Conservation (phyloP, 495 filamentous ascomycete genomes). For the Penicillium arizonense region DNA sequence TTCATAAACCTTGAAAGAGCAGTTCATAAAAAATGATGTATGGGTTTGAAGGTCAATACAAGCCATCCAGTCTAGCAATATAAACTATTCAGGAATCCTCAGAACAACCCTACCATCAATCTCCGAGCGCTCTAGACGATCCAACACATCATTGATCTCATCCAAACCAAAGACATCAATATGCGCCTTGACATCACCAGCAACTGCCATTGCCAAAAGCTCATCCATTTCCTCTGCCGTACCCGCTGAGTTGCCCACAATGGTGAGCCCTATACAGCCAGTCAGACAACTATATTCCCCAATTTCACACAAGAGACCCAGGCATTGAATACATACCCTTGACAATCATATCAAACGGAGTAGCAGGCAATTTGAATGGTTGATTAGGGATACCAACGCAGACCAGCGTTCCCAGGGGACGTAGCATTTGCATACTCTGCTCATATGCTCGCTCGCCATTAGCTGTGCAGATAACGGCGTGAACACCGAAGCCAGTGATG, state of each 20-base stretch:
- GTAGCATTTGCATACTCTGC: slow-evolving; percentile 39
- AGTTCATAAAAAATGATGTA: too few relatives aligned
- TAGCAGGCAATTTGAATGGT: slow-evolving; percentile 36
- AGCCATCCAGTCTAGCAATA: neutral
- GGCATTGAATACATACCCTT: slow-evolving; percentile 21
- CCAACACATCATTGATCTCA: slow-evolving; percentile 41
- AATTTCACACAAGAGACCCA: neutral
- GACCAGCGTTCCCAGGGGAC: slow-evolving; percentile 39
- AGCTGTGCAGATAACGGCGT: slow-evolving; percentile 45
- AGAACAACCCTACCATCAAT: slow-evolving; percentile 43
- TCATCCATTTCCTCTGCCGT: slow-evolving; percentile 41
- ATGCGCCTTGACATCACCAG: slow-evolving; percentile 37
- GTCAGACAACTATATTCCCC: neutral
- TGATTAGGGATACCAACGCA: slow-evolving; percentile 44
- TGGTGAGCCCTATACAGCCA: slow-evolving; percentile 30
- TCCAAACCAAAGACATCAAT: slow-evolving; percentile 40
- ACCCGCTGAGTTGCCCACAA: slow-evolving; percentile 43
- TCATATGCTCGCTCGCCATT: slow-evolving; percentile 39
- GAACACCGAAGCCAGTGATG: slow-evolving; percentile 37
- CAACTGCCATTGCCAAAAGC: slow-evolving; percentile 38
- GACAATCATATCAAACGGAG: slow-evolving; percentile 46
- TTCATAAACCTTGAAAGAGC: too few relatives aligned
- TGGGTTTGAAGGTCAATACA: too few relatives aligned
- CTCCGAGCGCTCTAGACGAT: slow-evolving; percentile 37
- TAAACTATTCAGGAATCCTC: slow-evolving; percentile 32